Evolutionary conservation across 2,329 filamentous ascomycete species (phyloP).

Genomic region (Intubia oerlemansii): DNA sequence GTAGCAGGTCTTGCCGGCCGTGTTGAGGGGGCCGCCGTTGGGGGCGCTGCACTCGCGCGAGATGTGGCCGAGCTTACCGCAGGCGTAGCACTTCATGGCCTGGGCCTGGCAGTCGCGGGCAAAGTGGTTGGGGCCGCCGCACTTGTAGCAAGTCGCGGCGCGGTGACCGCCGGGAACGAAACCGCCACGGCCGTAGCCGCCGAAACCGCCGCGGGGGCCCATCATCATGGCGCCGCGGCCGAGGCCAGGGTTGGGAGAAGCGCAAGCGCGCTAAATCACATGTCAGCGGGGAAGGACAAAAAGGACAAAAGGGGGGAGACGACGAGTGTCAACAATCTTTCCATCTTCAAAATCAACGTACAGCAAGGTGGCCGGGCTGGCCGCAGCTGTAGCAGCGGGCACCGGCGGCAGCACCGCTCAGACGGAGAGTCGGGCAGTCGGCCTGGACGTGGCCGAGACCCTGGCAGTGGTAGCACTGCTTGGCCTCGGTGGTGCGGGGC

Average conservation of each 20-base stretch:
- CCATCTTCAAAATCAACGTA: constrained; percentile 38
- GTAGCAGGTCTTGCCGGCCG: constrained; percentile 96
- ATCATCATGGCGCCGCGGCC: constrained; percentile 47
- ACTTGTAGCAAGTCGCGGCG: constrained; percentile 53
- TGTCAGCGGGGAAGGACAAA: too few species aligned
- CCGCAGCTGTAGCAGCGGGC: constrained; percentile 96
- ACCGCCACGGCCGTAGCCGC: constrained; percentile 50
- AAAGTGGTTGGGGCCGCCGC: constrained; percentile 85
- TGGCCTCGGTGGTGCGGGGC: constrained; percentile 90
- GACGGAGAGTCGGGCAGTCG: constrained; percentile 87
- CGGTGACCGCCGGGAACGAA: constrained; percentile 44
- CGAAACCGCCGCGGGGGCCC: constrained; percentile 32
- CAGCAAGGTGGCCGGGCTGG: constrained; percentile 77
- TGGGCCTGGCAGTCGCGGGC: constrained; percentile 96
- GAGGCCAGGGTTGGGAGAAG: constrained; percentile 41
- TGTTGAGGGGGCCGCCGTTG: constrained; percentile 88
- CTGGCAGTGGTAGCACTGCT: constrained; percentile 99
- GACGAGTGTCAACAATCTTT: too few species aligned
- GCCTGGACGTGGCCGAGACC: constrained; percentile 95
- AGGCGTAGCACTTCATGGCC: constrained; percentile 97
- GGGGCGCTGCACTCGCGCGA: constrained; percentile 87
- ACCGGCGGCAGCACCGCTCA: constrained; percentile 63
- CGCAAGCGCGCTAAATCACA: background rate
- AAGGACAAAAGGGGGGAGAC: too few species aligned
- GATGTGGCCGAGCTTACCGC: constrained; percentile 87